phyloP scores from a whole-genome alignment of 257 asterid genomes.

The Rhazya stricta region DNA sequence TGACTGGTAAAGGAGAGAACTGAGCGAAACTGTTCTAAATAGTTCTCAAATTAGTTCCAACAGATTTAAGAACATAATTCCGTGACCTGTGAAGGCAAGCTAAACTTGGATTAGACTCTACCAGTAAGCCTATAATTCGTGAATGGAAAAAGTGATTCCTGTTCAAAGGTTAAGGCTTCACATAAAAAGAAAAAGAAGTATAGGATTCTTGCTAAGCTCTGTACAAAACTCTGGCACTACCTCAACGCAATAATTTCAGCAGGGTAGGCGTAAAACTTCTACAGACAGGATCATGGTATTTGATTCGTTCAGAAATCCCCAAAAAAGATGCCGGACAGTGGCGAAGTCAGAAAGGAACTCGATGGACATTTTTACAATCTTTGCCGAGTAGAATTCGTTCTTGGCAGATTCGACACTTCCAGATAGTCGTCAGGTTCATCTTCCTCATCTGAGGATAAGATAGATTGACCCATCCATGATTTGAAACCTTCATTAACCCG shows the following conservation, averaged over 20 bases:
- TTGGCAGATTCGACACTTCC: constrained; percentile 40
- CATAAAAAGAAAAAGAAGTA: not conserved
- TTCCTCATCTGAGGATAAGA: constrained; percentile 81
- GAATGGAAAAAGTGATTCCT: not conserved
- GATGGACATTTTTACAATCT: constrained; percentile 35
- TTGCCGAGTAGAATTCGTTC: constrained; percentile 47
- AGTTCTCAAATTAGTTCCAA: not conserved
- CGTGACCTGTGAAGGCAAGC: not conserved
- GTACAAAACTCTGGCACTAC: constrained; percentile 13
- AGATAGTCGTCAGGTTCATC: constrained; percentile 70
- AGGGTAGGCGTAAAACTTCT: not conserved
- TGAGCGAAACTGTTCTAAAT: not conserved
- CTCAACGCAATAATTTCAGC: constrained; percentile 1
- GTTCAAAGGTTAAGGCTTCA: not conserved
- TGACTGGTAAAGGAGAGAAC: not conserved
- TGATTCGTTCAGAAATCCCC: not conserved
- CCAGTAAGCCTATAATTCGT: not conserved
- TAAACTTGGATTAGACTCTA: not conserved
- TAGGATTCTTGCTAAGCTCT: constrained; percentile 9
- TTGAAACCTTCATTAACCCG: constrained; percentile 81
- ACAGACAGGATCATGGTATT: not conserved
- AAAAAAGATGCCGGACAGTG: not conserved
- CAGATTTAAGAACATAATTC: not conserved
- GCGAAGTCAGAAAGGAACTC: not conserved
- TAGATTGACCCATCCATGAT: constrained; percentile 95